A percentile compares a stretch with the other conserved stretches of the same genome.
phyloP scores from a whole-genome alignment of 805 yeast species.

The Scheffersomyces lignosus region DNA sequence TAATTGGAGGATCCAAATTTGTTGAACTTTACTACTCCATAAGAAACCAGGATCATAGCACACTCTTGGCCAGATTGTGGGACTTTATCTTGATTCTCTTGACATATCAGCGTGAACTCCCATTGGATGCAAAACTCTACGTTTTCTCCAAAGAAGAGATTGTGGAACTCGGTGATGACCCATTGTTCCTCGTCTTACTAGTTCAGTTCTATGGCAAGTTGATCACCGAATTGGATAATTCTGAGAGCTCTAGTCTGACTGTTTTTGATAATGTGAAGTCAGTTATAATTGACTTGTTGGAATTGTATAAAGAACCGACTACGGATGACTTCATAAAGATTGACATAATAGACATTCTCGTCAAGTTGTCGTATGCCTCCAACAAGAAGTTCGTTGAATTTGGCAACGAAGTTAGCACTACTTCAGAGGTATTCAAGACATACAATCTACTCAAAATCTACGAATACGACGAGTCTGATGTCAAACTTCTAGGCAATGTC shows the following conservation, averaged over 20 bases:
- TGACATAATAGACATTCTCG: slow-evolving; percentile 22
- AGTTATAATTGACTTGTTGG: slow-evolving; percentile 5
- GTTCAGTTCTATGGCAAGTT: slow-evolving; percentile 26
- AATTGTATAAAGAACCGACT: slow-evolving; percentile 3
- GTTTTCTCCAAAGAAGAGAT: slow-evolving; percentile 13
- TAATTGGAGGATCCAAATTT: slow-evolving; percentile 3
- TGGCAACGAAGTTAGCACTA: slow-evolving; percentile 7
- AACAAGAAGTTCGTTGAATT: slow-evolving; percentile 1
- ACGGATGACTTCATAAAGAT: slow-evolving; percentile 5
- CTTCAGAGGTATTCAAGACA: slow-evolving; percentile 16
- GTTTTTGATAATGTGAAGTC: slow-evolving; percentile 7
- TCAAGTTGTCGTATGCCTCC: slow-evolving; percentile 17
- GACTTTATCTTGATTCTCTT: slow-evolving; percentile 16
- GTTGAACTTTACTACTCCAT: slow-evolving; percentile 7
- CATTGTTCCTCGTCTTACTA: slow-evolving; percentile 22
- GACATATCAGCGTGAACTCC: slow-evolving; percentile 8
- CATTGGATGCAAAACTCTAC: slow-evolving; percentile 7
- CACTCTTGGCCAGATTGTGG: slow-evolving; percentile 18
- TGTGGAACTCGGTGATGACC: slow-evolving; percentile 18
- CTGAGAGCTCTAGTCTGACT: neutral
- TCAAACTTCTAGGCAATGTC: slow-evolving; percentile 18
- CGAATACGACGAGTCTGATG: slow-evolving; percentile 15
- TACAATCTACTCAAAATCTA: slow-evolving; percentile 14
- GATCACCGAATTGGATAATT: slow-evolving; percentile 4
- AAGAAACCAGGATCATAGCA: slow-evolving; percentile 10